Conservation (phyloP, 768 basidiomycete genomes). For the Gautieria morchelliformis region DNA sequence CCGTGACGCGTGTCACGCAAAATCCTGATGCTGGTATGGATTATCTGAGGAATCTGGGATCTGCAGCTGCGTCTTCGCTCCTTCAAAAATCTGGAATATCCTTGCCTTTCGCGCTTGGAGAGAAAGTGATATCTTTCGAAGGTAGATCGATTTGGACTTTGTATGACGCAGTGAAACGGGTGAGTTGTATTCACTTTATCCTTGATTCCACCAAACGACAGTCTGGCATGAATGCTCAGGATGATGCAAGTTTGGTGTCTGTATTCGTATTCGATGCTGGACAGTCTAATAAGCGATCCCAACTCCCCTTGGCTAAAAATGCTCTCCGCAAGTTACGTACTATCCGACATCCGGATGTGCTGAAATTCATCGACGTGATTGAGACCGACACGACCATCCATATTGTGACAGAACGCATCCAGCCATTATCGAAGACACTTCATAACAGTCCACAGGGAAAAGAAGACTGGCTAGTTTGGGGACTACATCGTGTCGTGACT, state of each 20-base stretch:
- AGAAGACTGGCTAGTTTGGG: constrained; percentile 92
- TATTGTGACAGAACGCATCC: constrained; percentile 91
- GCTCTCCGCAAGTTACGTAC: constrained; percentile 83
- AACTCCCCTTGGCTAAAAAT: constrained; percentile 76
- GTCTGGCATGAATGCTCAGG: constrained; percentile 37
- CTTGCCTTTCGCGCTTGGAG: constrained; percentile 78
- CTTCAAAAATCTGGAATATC: constrained; percentile 90
- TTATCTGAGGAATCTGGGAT: constrained; percentile 71
- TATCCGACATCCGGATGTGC: constrained; percentile 89
- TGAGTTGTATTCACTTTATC: constrained; percentile 23
- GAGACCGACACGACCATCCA: constrained; percentile 83
- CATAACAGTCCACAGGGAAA: constrained; percentile 48
- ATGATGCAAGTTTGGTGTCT: constrained; percentile 77
- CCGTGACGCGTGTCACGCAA: no score
- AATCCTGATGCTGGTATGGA: constrained; percentile 42
- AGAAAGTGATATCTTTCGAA: constrained; percentile 58
- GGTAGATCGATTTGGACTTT: constrained; percentile 70
- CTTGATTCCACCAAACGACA: background rate
- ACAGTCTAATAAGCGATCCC: constrained; percentile 45
- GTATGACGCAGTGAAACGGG: constrained; percentile 84
- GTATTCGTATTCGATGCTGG: constrained; percentile 87
- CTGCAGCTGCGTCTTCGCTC: constrained; percentile 80
- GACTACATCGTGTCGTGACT: constrained; percentile 80
- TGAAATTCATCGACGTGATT: constrained; percentile 90
- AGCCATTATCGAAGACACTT: constrained; percentile 57